Evolutionary conservation across 139 green algal species (phyloP).

Genomic region (Coelastrella sp.): DNA sequence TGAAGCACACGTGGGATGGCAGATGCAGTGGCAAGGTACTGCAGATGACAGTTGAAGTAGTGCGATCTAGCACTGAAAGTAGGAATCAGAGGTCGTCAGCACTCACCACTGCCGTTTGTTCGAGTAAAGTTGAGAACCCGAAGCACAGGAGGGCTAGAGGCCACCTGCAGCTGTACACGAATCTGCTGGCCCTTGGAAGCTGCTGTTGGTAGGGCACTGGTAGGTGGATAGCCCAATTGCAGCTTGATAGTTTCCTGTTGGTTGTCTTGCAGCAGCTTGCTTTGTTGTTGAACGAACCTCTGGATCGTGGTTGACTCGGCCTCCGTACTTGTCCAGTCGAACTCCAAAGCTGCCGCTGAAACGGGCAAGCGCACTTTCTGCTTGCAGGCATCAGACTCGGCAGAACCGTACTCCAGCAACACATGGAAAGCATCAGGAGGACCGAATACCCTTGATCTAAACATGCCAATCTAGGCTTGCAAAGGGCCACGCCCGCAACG

Average conservation of each 20-base stretch:
- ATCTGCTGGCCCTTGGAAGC: neutral
- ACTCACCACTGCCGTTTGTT: neutral
- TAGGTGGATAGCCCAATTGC: conserved; percentile 6
- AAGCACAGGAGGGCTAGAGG: conserved; percentile 51
- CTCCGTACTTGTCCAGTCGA: conserved; percentile 50
- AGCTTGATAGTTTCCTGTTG: conserved; percentile 49
- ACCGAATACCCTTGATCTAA: conserved; percentile 48
- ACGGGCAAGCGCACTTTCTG: conserved; percentile 11
- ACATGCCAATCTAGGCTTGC: conserved; percentile 5
- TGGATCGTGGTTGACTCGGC: conserved; percentile 47
- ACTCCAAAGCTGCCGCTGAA: conserved; percentile 14
- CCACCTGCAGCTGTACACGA: conserved; percentile 7
- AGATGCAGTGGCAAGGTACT: too few species aligned
- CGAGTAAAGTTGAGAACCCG: conserved; percentile 59
- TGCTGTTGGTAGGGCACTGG: conserved; percentile 7
- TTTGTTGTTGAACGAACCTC: conserved; percentile 55
- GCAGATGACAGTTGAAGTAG: too few species aligned
- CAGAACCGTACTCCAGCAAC: conserved; percentile 55
- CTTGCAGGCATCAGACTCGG: conserved; percentile 3
- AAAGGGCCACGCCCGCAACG: neutral
- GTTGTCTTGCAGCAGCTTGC: conserved; percentile 41
- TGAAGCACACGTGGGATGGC: too few species aligned
- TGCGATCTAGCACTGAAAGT: too few species aligned
- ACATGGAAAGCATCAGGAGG: conserved; percentile 59
- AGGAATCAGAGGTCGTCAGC: too few species aligned